phyloP scores from a whole-genome alignment of 305 asterid species.

The Salvia sclarea region DNA sequence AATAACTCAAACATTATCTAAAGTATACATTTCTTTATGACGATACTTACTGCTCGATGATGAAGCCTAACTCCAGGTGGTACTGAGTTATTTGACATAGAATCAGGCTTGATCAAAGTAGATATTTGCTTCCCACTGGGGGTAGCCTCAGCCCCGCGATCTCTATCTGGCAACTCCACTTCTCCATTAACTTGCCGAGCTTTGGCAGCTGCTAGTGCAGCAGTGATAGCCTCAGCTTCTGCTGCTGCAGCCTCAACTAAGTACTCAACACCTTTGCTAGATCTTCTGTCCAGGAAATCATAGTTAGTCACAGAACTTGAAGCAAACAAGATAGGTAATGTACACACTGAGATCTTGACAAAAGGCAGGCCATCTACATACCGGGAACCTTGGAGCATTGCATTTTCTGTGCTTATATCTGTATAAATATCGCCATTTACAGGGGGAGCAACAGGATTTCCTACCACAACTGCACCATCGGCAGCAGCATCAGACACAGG shows the following conservation, averaged over 20 bases:
- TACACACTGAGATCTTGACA: conserved; percentile 14
- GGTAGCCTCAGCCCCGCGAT: conserved; percentile 97
- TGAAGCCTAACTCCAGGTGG: conserved; percentile 98
- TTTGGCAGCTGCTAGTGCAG: conserved; percentile 97
- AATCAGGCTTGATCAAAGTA: conserved; percentile 79
- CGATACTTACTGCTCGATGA: conserved; percentile 93
- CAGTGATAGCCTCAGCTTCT: conserved; percentile 97
- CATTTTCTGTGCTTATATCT: conserved; percentile 94
- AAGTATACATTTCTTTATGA: conserved; percentile 30
- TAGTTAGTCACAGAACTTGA: conserved; percentile 27
- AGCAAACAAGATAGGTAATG: conserved; percentile 20
- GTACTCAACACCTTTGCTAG: conserved; percentile 92
- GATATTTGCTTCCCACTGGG: conserved; percentile 89
- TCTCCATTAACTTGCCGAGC: conserved; percentile 97
- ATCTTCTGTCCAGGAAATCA: conserved; percentile 54
- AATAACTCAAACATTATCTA: conserved; percentile 11
- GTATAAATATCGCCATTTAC: conserved; percentile 89
- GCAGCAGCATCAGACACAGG: conserved; percentile 52
- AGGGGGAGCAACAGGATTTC: conserved; percentile 92
- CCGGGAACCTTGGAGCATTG: conserved; percentile 83
- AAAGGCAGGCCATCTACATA: conserved; percentile 33
- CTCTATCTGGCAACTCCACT: conserved; percentile 87
- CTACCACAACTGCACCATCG: conserved; percentile 94
- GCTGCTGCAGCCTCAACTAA: conserved; percentile 99
- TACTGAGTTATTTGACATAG: conserved; percentile 61